Conservation (phyloP, 805 yeast species). For the Schwanniomyces sp. region DNA sequence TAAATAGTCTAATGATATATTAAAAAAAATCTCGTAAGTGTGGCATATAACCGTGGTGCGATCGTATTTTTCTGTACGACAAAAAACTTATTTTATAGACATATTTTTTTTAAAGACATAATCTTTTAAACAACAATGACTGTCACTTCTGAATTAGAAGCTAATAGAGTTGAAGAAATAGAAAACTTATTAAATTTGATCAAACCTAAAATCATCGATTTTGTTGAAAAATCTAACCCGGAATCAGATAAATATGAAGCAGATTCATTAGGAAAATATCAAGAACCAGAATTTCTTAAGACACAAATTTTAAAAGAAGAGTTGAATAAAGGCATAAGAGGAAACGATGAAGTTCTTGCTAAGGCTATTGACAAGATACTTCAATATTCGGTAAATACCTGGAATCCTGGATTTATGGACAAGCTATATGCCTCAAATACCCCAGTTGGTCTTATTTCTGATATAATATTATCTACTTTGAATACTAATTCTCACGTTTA, state of each 20-base stretch:
- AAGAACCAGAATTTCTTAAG: constrained; percentile 50
- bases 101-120: background rate
- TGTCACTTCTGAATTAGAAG: constrained; percentile 40
- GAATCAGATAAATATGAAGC: constrained; percentile 25
- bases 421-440: constrained; percentile 83
- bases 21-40: background rate
- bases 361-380: constrained; percentile 55
- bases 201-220: constrained; percentile 50
- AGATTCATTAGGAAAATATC: constrained; percentile 51
- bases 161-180: constrained; percentile 54
- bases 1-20: background rate
- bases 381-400: constrained; percentile 72
- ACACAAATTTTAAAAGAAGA: constrained; percentile 25
- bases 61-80: background rate
- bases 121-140: constrained; percentile 2
- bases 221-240: constrained; percentile 50
- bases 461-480: constrained; percentile 61
- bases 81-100: background rate
- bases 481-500: constrained; percentile 86
- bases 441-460: constrained; percentile 79
- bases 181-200: constrained; percentile 53
- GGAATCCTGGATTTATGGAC: constrained; percentile 86
- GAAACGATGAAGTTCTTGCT: constrained; percentile 43
- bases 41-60: background rate
- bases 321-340: constrained; percentile 25